Evolutionary conservation across 176 grass and related monocot genomes (phyloP).

Genomic region (Phoenix roebelenii): DNA sequence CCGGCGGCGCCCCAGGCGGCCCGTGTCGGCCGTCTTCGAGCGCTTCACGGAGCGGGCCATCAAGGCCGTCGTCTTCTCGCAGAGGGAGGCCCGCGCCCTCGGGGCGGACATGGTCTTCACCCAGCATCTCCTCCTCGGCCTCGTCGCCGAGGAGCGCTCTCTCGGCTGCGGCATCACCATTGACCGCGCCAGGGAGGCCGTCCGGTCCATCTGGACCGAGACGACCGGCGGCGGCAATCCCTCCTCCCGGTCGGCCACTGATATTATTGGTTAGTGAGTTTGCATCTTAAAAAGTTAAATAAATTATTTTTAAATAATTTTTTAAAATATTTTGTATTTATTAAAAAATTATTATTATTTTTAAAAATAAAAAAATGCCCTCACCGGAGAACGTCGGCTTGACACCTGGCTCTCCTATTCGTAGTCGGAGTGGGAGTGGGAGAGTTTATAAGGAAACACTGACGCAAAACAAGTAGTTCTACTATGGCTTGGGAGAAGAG

Average conservation of each 20-base stretch:
- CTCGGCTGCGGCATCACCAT: conserved; percentile 69
- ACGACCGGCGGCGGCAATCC: neutral
- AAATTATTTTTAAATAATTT: too few relatives aligned
- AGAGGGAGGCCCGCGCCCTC: conserved; percentile 66
- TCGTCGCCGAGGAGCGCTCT: conserved; percentile 70
- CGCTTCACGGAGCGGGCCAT: conserved; percentile 81
- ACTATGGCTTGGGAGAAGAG: too few relatives aligned
- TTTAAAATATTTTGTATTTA: too few relatives aligned
- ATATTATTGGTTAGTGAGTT: conserved; percentile 15
- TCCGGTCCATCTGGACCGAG: conserved; percentile 30
- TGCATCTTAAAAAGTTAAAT: too few relatives aligned
- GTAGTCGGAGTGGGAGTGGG: too few relatives aligned
- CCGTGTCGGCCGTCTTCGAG: conserved; percentile 60
- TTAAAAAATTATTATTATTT: too few relatives aligned
- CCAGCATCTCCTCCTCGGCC: conserved; percentile 80
- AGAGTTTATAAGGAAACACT: too few relatives aligned
- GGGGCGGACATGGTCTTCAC: conserved; percentile 53
- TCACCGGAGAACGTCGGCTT: too few relatives aligned
- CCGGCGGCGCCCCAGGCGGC: conserved; percentile 6
- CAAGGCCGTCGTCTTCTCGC: conserved; percentile 65
- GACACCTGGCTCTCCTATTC: too few relatives aligned
- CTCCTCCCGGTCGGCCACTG: conserved; percentile 31
- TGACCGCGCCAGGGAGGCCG: conserved; percentile 61
- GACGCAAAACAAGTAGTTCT: too few relatives aligned
- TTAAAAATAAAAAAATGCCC: too few relatives aligned